Percentiles rank a stretch among this genome's conserved stretches.
Evolutionary conservation across 1,284 basidiomycete genomes (phyloP).

Genomic region (Stereum hirsutum): DNA sequence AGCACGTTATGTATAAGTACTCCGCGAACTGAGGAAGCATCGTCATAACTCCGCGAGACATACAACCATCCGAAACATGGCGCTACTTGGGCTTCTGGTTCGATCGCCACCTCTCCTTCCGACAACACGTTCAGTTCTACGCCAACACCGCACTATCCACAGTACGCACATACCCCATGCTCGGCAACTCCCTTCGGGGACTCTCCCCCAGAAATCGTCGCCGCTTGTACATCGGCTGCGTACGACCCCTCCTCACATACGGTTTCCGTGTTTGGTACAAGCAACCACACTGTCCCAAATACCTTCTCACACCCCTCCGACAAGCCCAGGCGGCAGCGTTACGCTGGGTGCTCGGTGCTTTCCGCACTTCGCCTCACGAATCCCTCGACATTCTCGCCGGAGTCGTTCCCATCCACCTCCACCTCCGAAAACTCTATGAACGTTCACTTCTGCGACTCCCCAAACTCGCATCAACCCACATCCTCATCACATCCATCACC

Average conservation of each 20-base stretch:
- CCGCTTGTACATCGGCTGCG: not conserved
- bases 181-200: not conserved
- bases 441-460: not conserved
- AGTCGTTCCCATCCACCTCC: not conserved
- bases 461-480: not conserved
- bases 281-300: not conserved
- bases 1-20: too few species aligned
- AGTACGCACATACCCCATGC: not conserved
- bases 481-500: not conserved
- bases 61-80: not conserved
- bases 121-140: not conserved
- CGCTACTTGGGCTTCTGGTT: constrained; percentile 1
- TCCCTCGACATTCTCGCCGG: not conserved
- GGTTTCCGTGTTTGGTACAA: too few species aligned
- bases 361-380: not conserved
- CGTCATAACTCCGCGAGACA: not conserved
- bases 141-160: not conserved
- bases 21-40: too few species aligned
- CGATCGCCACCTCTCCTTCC: not conserved
- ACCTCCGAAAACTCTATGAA: not conserved
- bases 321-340: not conserved
- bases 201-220: not conserved
- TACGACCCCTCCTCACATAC: not conserved
- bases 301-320: not conserved
- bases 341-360: not conserved